A percentile compares a stretch with the other conserved stretches of the same genome.
These are phyloP conservation scores for Ganoderma sinense DNA, from an alignment of 1,284 basidiomycete species.

Conservation along the genomic window DNA sequence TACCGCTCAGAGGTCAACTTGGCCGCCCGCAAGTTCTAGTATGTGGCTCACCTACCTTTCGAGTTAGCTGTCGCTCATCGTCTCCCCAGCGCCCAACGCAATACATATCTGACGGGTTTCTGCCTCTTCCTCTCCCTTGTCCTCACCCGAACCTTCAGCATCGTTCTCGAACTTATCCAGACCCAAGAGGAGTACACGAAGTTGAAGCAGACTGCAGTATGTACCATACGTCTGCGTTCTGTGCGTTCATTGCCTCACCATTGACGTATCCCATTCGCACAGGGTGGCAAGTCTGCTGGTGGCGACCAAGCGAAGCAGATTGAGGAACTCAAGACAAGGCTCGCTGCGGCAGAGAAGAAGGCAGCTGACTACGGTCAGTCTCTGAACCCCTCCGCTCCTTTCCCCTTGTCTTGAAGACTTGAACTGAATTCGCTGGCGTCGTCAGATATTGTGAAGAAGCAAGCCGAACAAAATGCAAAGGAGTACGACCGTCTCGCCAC, in stretches of 20 bases:
- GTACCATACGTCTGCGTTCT: slow-evolving; percentile 22
- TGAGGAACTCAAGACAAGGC: slow-evolving; percentile 68
- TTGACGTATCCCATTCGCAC: neutral
- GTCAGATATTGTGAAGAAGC: slow-evolving; percentile 83
- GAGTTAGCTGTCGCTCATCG: neutral
- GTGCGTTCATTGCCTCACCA: neutral
- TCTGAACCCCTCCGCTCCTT: neutral
- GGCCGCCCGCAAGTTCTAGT: slow-evolving; percentile 94
- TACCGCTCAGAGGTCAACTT: slow-evolving; percentile 85
- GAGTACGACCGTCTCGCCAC: slow-evolving; percentile 87
- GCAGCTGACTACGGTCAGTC: slow-evolving; percentile 75
- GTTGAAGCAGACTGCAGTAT: slow-evolving; percentile 71
- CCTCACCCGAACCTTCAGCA: slow-evolving; percentile 91
- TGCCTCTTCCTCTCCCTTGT: slow-evolving; percentile 94
- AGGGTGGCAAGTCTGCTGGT: slow-evolving; percentile 35
- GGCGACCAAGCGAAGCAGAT: slow-evolving; percentile 66
- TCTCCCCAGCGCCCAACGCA: slow-evolving; percentile 72
- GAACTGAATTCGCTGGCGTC: neutral
- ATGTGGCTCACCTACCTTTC: slow-evolving; percentile 40
- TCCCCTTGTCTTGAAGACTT: neutral
- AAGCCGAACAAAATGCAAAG: slow-evolving; percentile 76
- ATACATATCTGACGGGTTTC: slow-evolving; percentile 92
- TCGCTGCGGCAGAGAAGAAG: slow-evolving; percentile 56
- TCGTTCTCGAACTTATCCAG: slow-evolving; percentile 91
- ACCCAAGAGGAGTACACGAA: slow-evolving; percentile 89